Base-by-base conservation (phyloP, 1,284 basidiomycete species). In the Pseudomicrostroma phylloplanum region DNA sequence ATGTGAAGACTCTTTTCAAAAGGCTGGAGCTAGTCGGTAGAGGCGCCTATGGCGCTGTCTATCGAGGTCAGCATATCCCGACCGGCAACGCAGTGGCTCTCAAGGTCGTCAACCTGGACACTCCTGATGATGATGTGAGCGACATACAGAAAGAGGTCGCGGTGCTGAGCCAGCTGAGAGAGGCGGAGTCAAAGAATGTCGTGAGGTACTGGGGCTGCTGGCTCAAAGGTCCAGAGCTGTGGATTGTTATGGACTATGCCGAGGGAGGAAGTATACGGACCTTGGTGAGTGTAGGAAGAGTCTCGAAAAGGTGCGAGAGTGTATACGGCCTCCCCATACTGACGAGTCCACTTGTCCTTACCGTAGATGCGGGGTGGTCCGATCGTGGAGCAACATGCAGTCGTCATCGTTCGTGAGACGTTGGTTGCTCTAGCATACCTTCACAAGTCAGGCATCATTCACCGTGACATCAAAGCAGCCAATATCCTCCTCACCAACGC, bases 201-300 rank as follows among this genome's bases (percentile, higher is more conserved):
- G 98, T 94, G 42, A 85, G 88, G 55, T 98, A 97, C 81, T 97
- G 96, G 74, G 94, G 92, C 57, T 93, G 91, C 60, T 98, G 98
- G 80, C 91, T 99, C 65, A 88, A 91, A 68, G 88, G 90, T 15
- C 97, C 94, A 83, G 96, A 96, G 80, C 84, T 99, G 19, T 98
- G 96, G 96, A 98, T 99, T 77, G 85, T 99, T 75, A 98, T 98
- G 96, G 94, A 99, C 80, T 97, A 92, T 80, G 88, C 97, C 57
- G 92, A 92, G 0, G 96, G 94, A 40, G 94, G 94, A 41, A 36
- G 30, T 36, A 36, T 36, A 4, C 30, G 30, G 30, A 36, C 30
- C 3, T 36, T 36, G 30, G 30, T 36, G 30, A 36, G 30, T 51
- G 9, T 17, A 30, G n/a, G 15, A 15, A 21, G 30, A 1, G 19